These are phyloP conservation scores for Ganoderma lingzhi DNA, from an alignment of 1,284 basidiomycete species.

Conservation along the genomic window DNA sequence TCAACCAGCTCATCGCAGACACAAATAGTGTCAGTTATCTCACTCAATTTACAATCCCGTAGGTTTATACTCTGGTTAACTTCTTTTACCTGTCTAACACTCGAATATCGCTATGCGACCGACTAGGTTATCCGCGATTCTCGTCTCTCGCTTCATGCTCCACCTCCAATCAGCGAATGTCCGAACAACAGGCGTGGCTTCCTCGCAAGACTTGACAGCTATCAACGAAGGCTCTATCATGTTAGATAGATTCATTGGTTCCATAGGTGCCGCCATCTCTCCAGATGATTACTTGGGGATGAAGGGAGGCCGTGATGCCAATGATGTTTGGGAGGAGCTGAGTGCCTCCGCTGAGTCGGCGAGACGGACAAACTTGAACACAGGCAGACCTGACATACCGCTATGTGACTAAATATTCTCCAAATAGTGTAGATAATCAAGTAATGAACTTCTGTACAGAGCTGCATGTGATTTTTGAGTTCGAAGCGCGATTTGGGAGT, in stretches of 20 bases:
- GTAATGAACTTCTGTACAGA: no score
- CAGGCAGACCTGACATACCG: background rate
- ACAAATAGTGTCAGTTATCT: background rate
- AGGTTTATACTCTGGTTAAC: background rate
- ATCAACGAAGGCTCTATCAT: background rate
- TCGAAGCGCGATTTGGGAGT: background rate
- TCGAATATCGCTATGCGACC: background rate
- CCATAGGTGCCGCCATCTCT: background rate
- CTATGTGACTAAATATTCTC: background rate
- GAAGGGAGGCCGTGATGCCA: background rate
- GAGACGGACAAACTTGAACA: background rate
- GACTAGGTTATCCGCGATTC: background rate
- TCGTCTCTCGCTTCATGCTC: conserved; percentile 7
- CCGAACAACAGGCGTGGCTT: background rate
- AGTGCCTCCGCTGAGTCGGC: background rate
- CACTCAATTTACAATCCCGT: conserved; percentile 2
- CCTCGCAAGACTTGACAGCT: background rate
- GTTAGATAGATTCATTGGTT: background rate
- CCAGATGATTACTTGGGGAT: background rate
- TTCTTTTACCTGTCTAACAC: background rate
- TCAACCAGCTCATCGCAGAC: background rate
- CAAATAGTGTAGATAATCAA: background rate
- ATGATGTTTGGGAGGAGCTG: background rate
- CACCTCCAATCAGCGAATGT: background rate
- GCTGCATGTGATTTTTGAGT: background rate